phyloP scores from a whole-genome alignment of 495 filamentous ascomycete genomes.

The Sabuloglossum arenarium region DNA sequence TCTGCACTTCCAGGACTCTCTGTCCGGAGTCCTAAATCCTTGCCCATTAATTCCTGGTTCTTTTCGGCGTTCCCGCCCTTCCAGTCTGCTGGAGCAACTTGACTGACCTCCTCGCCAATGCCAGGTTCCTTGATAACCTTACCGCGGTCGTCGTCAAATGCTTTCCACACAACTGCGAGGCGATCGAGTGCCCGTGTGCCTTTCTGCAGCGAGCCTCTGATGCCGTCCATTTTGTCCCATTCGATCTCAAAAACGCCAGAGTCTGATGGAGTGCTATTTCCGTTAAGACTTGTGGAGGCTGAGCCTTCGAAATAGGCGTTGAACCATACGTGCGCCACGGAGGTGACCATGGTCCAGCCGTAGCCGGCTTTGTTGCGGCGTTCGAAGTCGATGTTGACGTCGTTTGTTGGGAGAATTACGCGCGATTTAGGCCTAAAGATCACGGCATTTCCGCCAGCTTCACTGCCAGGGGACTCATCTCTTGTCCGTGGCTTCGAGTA shows the following conservation, averaged over 20 bases:
- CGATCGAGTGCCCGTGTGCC: constrained; percentile 65
- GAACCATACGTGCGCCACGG: constrained; percentile 90
- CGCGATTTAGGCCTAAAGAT: constrained; percentile 51
- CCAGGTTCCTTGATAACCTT: neutral
- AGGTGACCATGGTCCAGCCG: constrained; percentile 74
- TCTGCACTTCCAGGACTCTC: constrained; percentile 36
- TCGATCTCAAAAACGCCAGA: constrained; percentile 27
- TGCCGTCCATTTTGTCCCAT: constrained; percentile 49
- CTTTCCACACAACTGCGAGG: constrained; percentile 69
- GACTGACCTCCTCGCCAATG: neutral
- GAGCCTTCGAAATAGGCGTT: constrained; percentile 72
- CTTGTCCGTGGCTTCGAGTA: neutral
- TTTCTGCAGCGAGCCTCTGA: constrained; percentile 63
- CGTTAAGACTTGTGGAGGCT: neutral
- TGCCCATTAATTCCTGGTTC: constrained; percentile 16
- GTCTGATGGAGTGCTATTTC: constrained; percentile 5
- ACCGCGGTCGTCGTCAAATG: constrained; percentile 11
- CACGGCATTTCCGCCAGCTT: constrained; percentile 37
- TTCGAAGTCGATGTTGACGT: constrained; percentile 81
- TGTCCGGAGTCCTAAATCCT: constrained; percentile 43
- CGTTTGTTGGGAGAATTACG: constrained; percentile 52
- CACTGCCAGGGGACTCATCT: constrained; percentile 8
- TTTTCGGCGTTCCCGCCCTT: constrained; percentile 20
- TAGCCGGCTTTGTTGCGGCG: constrained; percentile 55
- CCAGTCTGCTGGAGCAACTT: constrained; percentile 41